Evolutionary conservation across 768 basidiomycete species (phyloP).

Genomic region (Phlebiopsis gigantea): DNA sequence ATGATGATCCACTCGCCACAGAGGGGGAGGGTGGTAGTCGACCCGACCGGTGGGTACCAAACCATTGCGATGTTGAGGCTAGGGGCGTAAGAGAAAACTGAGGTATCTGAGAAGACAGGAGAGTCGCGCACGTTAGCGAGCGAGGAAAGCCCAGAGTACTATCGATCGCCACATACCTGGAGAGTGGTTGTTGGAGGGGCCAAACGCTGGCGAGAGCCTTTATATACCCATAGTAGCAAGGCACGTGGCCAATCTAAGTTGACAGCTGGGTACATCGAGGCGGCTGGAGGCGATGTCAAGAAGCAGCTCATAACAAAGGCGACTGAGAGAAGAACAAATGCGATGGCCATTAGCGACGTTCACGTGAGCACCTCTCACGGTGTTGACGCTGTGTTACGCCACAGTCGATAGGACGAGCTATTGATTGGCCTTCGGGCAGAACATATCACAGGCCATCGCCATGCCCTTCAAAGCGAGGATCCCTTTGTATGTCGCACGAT

Average conservation of each 20-base stretch:
- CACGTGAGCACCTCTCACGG: neutral
- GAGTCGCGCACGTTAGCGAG: neutral
- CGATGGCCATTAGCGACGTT: neutral
- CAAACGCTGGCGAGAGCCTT: neutral
- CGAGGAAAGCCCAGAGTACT: neutral
- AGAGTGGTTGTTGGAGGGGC: neutral
- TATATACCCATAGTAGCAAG: neutral
- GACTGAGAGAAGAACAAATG: neutral
- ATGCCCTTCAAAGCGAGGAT: neutral
- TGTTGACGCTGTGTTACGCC: neutral
- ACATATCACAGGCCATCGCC: neutral
- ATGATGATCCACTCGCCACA: neutral
- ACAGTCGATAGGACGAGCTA: neutral
- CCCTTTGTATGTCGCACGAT: neutral
- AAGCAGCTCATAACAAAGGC: neutral
- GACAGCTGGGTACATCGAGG: neutral
- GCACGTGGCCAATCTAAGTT: neutral
- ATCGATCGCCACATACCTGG: constrained; percentile 4
- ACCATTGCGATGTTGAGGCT: neutral
- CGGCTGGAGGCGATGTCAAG: neutral
- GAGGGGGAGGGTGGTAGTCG: neutral
- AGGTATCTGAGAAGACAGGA: neutral
- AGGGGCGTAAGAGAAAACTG: neutral
- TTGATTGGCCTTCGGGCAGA: neutral
- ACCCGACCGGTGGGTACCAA: neutral